Evolutionary conservation across 2,329 filamentous ascomycete species (phyloP).

Genomic region (Paraconiothyrium brasiliense): DNA sequence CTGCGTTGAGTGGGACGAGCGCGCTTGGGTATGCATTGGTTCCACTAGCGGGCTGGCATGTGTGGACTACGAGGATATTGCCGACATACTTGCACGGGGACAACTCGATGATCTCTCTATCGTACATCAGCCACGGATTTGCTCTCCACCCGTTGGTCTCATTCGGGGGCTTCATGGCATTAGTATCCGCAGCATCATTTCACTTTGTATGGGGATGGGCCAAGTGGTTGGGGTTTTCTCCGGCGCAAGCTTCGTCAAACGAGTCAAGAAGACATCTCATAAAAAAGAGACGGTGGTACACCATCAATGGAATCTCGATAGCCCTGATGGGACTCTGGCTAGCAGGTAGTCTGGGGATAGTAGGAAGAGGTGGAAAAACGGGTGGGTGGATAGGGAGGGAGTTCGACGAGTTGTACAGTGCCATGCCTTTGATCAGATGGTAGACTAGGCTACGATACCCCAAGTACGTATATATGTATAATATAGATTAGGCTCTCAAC

Average conservation of each 20-base stretch:
- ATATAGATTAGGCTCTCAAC: background rate
- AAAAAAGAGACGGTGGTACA: constrained; percentile 74
- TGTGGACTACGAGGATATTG: constrained; percentile 77
- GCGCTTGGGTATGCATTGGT: constrained; percentile 76
- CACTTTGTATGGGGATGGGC: constrained; percentile 88
- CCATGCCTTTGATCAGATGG: constrained; percentile 65
- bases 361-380: constrained; percentile 75
- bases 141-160: constrained; percentile 72
- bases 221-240: constrained; percentile 77
- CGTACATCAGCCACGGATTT: constrained; percentile 87
- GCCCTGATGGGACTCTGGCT: constrained; percentile 76
- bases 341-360: constrained; percentile 79
- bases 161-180: constrained; percentile 73
- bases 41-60: constrained; percentile 74
- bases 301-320: constrained; percentile 72
- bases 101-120: constrained; percentile 83
- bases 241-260: constrained; percentile 62
- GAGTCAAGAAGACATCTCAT: constrained; percentile 60
- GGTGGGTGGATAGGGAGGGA: constrained; percentile 81
- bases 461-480: background rate
- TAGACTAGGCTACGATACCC: constrained; percentile 47
- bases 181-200: constrained; percentile 74
- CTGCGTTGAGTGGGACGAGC: constrained; percentile 73
- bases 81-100: constrained; percentile 83
- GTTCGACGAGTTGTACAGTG: constrained; percentile 78